Percentiles rank a stretch among this genome's conserved stretches.
Conservation (phyloP, 2,329 filamentous ascomycete genomes). For the Tolypocladium amazonense region DNA sequence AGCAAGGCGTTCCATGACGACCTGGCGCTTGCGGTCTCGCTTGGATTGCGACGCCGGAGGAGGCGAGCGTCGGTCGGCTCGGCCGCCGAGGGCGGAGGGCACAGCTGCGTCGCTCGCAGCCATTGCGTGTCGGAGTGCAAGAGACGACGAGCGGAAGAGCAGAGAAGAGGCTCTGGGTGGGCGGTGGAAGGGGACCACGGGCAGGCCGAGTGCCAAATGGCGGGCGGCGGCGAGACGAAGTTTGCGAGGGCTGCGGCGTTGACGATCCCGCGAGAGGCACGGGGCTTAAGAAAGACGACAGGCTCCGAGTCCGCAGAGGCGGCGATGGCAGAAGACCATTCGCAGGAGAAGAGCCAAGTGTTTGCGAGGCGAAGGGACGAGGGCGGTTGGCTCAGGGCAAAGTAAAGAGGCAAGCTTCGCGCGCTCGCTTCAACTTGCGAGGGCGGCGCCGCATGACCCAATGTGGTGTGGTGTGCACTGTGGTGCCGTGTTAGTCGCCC, state of each 20-base stretch:
- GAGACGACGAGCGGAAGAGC: background rate
- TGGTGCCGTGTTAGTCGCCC: conserved; percentile 7
- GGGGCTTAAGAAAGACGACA: background rate
- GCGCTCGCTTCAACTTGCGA: background rate
- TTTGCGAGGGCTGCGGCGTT: background rate
- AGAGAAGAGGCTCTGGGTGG: background rate
- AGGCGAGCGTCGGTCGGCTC: conserved; percentile 25
- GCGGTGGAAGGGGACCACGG: background rate
- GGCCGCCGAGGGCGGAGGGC: conserved; percentile 19
- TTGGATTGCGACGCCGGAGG: conserved; percentile 52
- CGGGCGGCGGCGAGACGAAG: background rate
- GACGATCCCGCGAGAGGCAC: background rate
- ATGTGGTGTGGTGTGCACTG: background rate
- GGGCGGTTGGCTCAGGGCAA: background rate
- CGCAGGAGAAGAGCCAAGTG: background rate
- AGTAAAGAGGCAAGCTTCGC: background rate
- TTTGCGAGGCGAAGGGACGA: background rate
- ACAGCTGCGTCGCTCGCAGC: conserved; percentile 26
- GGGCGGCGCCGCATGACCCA: background rate
- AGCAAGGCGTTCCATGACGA: conserved; percentile 68
- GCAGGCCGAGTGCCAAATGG: background rate
- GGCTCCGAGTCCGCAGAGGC: background rate
- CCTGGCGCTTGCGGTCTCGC: conserved; percentile 79
- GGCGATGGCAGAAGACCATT: background rate
- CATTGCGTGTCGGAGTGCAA: conserved; percentile 16